Evolutionary conservation across 179 eudicot genomes (phyloP).

Genomic region (Silene noctiflora): DNA sequence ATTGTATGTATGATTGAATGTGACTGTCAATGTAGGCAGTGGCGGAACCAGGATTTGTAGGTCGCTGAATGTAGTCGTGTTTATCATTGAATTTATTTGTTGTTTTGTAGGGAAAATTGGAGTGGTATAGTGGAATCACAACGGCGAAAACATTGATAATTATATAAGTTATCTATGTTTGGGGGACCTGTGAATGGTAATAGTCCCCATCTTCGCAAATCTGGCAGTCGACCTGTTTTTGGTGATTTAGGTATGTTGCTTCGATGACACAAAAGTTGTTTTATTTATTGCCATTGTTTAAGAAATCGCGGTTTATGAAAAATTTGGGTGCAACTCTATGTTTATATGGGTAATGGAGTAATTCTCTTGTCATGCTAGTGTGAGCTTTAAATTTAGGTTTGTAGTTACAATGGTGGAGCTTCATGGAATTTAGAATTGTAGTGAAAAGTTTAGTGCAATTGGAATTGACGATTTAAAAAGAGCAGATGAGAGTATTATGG

Average conservation of each 20-base stretch:
- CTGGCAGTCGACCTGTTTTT: constrained; percentile 76
- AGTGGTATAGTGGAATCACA: constrained; percentile 17
- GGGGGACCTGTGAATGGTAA: constrained; percentile 56
- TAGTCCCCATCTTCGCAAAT: constrained; percentile 89
- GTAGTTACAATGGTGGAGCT: no score
- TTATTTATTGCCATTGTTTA: background rate
- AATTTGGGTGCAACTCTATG: background rate
- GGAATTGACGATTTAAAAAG: no score
- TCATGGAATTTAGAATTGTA: no score
- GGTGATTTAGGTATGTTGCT: constrained; percentile 31
- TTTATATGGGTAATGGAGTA: background rate
- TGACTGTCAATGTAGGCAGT: background rate
- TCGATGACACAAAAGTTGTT: background rate
- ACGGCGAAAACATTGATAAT: background rate
- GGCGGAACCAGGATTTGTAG: background rate
- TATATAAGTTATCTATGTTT: constrained; percentile 61
- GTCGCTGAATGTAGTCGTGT: background rate
- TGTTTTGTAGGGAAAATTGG: constrained; percentile 9
- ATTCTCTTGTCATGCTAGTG: no score
- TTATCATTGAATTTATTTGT: background rate
- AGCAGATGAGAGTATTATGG: no score
- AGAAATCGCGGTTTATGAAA: background rate
- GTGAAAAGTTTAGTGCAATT: no score
- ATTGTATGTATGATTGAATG: background rate
- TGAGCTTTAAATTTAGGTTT: no score